These are phyloP conservation scores for Phytopythium chamaehyphon DNA, from an alignment of 352 stramenopile genomes.

Conservation along the genomic window DNA sequence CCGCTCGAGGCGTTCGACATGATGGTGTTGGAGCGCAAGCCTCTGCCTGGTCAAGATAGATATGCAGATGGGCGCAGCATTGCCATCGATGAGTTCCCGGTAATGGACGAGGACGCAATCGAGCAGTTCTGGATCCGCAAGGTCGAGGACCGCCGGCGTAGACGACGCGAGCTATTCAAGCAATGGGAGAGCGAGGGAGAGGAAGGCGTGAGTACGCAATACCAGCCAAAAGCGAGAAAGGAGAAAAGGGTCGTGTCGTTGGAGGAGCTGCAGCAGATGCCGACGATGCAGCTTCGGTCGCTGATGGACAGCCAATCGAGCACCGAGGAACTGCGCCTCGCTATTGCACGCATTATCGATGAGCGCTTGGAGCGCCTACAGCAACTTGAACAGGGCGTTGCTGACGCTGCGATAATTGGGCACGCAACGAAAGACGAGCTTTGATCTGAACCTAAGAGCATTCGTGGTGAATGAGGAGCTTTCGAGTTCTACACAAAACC, in stretches of 20 bases:
- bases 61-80: slow-evolving; percentile 31
- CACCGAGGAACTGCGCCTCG: slow-evolving; percentile 28
- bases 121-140: slow-evolving; percentile 75
- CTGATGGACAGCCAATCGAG: slow-evolving; percentile 25
- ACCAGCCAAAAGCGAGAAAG: background rate
- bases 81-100: slow-evolving; percentile 80
- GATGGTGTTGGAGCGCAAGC: slow-evolving; percentile 73
- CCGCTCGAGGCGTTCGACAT: slow-evolving; percentile 60
- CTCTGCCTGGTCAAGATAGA: slow-evolving; percentile 6
- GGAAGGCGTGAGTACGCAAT: slow-evolving; percentile 2
- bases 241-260: slow-evolving; percentile 22
- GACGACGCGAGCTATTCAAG: slow-evolving; percentile 41
- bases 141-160: slow-evolving; percentile 41
- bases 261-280: slow-evolving; percentile 35
- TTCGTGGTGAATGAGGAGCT: too few species aligned
- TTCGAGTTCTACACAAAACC: background rate
- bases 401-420: slow-evolving; percentile 1
- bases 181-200: slow-evolving; percentile 31
- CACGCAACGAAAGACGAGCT: slow-evolving; percentile 15
- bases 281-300: slow-evolving; percentile 47
- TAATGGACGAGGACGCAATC: slow-evolving; percentile 80
- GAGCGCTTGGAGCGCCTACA: slow-evolving; percentile 38
- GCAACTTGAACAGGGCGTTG: slow-evolving; percentile 11
- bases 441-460: slow-evolving; percentile 9
- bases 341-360: slow-evolving; percentile 46